Evolutionary conservation across 441 rosid species (phyloP), one percentile per base, ranked within the genome.

Genomic region (Populus tomentosa): DNA sequence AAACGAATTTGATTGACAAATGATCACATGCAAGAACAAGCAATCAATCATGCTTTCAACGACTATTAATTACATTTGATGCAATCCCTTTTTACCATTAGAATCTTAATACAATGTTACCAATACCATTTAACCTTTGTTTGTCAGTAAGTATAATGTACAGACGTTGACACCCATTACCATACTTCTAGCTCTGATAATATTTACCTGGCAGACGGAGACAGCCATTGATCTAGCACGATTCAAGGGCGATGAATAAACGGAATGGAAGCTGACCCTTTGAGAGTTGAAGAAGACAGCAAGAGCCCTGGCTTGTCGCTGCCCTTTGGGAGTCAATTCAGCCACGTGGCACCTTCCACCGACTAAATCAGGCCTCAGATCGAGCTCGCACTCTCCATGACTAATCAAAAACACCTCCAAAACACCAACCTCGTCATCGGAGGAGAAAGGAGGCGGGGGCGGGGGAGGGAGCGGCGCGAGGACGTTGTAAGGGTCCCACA

Each of bases 401-500:
- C 87, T 88, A 61, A 94, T 81, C 82, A 94, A 80, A 79, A 84
- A 89, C 74, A 94, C 95, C 89, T 91, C 98, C 61, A 82, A 81
- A 14, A 46, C 56, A 46, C 7, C 56, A 46, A 42, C 38, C 46
- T 46, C 56, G 2, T 46, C 56, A 5, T 32, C 67, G 24, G 66
- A 5, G 26, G 30, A 26, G 18, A 61, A 32, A 7, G 90, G 86
- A 30, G 85, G 84, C 11, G 91, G 87, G 0, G 90, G 91, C 26
- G 81, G 89, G 3, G 85, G 88, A 1, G 87, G 94, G 1, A 94
- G 93, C 0, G 94, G 95, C 20, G 94, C 82, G 63, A 95, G 88
- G 69, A 93, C 98, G 78, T 95, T 93, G 84, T 93, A 95, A 13
- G 98, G 98, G 83, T 93, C 98, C 97, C 97, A 95, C 7, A 94